Evolutionary conservation across 75 land plant species (phyloP).

Genomic region (Pinus tabuliformis): DNA sequence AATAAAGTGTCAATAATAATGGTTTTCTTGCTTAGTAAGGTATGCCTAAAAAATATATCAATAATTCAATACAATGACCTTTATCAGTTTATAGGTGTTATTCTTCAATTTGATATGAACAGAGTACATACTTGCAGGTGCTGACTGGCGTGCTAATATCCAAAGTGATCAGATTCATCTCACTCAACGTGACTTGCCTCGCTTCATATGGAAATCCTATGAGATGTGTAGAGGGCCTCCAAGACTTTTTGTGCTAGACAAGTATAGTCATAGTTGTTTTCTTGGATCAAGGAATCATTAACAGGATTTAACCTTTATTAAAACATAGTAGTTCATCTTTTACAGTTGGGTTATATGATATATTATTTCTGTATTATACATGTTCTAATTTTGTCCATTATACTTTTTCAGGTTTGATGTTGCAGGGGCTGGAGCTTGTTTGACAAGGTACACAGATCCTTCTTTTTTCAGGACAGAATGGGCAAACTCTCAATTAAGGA

Average conservation of each 20-base stretch:
- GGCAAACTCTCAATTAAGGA: conserved; percentile 42
- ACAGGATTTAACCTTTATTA: neutral
- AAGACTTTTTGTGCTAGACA: conserved; percentile 82
- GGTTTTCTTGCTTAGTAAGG: neutral
- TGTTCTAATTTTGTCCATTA: neutral
- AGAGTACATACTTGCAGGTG: conserved; percentile 36
- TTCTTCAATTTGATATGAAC: neutral
- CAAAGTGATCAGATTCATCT: conserved; percentile 74
- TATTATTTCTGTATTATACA: neutral
- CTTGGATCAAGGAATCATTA: neutral
- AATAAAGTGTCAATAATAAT: neutral
- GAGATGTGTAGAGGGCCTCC: conserved; percentile 97
- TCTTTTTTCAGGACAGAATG: conserved; percentile 82
- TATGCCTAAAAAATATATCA: neutral
- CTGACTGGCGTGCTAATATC: conserved; percentile 84
- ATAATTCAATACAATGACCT: neutral
- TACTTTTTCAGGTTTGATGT: conserved; percentile 74
- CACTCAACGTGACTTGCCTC: conserved; percentile 82
- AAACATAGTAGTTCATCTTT: neutral
- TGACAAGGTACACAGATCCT: conserved; percentile 96
- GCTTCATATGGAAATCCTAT: conserved; percentile 85
- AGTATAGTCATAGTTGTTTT: conserved; percentile 49
- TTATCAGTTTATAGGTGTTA: neutral
- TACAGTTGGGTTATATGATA: neutral
- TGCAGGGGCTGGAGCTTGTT: conserved; percentile 95